Base-by-base conservation (phyloP, 805 yeast species). In the Helenozyma baotianmanensis region DNA sequence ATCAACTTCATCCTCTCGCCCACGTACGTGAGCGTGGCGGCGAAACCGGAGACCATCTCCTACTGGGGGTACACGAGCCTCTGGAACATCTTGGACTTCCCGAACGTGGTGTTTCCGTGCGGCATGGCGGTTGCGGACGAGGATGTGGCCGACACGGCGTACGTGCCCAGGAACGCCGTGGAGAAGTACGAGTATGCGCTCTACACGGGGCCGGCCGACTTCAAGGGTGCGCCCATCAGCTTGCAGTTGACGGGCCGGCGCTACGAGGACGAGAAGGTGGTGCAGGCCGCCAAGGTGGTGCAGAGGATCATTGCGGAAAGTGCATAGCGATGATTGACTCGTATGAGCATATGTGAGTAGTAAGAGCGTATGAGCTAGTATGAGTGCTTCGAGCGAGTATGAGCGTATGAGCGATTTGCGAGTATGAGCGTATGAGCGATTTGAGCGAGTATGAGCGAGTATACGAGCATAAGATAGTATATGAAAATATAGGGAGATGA, bases 211-310 rank as follows among this genome's bases (percentile, higher is more conserved):
- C 42, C 50, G 3, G 42, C 38, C 17, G 43, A 40, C 15, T 45
- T 40, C 24, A 23, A 7, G 10, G 33, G 35, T 21, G 51, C 51
- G 4, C 51, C 51, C 1, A 35, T 47, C 12, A 21, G 35, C 6
- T 40, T 47, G 23, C 51, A 47, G 25, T 41, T 47, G 38, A 45
- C 47, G n/a, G 50, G 50, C 13, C 30, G 50, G 18, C 31, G 51
- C 10, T 47, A 45, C 25, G 23, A 28, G 3, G 51, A 47, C 23
- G 51, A 47, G 39, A 32, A 24, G 21, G 43, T 47, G 11, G 44
- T 47, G 25, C 40, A 40, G 30, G 48, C 45, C 7, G 50, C 48
- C 18, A 39, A 45, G 21, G 39, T 42, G n/a, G 35, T 40, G 35
- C 42, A 39, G 14, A 38, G 32, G 12, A 42, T 43, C 24, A 41